phyloP scores from a whole-genome alignment of 176 grass and related monocot species.

The Tuctoria greenei region DNA sequence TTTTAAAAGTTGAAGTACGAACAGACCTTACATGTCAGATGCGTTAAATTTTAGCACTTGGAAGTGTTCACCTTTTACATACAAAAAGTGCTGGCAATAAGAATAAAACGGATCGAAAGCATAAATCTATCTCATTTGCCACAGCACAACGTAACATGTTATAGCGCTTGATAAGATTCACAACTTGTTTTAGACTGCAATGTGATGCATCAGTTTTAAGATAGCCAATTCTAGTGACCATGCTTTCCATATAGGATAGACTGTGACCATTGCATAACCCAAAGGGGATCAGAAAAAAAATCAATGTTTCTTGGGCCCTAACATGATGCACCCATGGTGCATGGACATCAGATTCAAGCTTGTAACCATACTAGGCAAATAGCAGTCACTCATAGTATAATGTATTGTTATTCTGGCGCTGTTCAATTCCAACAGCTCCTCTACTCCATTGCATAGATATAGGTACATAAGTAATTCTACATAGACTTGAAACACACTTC shows the following conservation, averaged over 20 bases:
- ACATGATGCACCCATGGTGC: neutral
- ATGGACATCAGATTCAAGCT: neutral
- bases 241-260: neutral
- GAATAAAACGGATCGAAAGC: neutral
- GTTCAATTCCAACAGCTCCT: too few species aligned
- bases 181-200: neutral
- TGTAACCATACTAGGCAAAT: neutral
- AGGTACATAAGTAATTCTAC: too few species aligned
- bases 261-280: neutral
- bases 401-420: too few species aligned
- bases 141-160: neutral
- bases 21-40: neutral
- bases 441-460: too few species aligned
- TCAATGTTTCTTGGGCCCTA: neutral
- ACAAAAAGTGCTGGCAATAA: neutral
- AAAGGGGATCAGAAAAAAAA: neutral
- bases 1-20: neutral
- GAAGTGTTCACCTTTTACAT: neutral
- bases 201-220: neutral
- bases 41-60: neutral
- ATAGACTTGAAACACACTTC: too few species aligned
- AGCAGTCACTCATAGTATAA: neutral
- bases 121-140: too few species aligned
- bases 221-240: neutral
- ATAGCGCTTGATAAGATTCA: neutral